phyloP scores from a whole-genome alignment of 2,329 filamentous ascomycete species.

The Davidsoniella australis region DNA sequence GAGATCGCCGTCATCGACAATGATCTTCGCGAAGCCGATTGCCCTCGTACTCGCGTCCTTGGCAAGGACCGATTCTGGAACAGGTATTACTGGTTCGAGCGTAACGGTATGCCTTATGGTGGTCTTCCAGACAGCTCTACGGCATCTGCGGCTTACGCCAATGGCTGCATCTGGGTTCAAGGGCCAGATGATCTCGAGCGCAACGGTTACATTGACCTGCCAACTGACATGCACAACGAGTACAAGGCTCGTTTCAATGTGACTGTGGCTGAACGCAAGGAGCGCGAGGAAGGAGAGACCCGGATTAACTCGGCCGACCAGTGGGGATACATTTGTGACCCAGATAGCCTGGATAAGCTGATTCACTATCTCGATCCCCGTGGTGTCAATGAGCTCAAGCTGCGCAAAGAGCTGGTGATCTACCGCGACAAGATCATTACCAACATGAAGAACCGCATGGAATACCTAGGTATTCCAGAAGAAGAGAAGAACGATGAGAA shows the following conservation, averaged over 20 bases:
- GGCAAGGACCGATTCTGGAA: slow-evolving; percentile 97
- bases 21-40: slow-evolving; percentile 84
- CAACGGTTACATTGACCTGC: slow-evolving; percentile 68
- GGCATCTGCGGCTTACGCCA: slow-evolving; percentile 72
- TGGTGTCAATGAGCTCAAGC: slow-evolving; percentile 68
- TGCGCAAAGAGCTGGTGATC: slow-evolving; percentile 68
- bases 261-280: slow-evolving; percentile 73
- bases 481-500: slow-evolving; percentile 17
- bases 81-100: slow-evolving; percentile 97
- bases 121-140: slow-evolving; percentile 82
- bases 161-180: slow-evolving; percentile 91
- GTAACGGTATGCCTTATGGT: slow-evolving; percentile 91
- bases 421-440: slow-evolving; percentile 61
- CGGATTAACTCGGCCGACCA: slow-evolving; percentile 60
- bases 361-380: slow-evolving; percentile 79
- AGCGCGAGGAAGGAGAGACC: slow-evolving; percentile 66
- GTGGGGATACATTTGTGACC: slow-evolving; percentile 84
- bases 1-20: slow-evolving; percentile 77
- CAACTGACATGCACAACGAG: slow-evolving; percentile 51
- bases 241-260: slow-evolving; percentile 64
- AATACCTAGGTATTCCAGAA: slow-evolving; percentile 44
- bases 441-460: slow-evolving; percentile 65
- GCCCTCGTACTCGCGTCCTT: slow-evolving; percentile 71
- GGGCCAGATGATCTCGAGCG: slow-evolving; percentile 81
- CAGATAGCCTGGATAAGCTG: slow-evolving; percentile 58